Evolutionary conservation across 768 basidiomycete species (phyloP).

Genomic region (Chlorophyllum brunneum): DNA sequence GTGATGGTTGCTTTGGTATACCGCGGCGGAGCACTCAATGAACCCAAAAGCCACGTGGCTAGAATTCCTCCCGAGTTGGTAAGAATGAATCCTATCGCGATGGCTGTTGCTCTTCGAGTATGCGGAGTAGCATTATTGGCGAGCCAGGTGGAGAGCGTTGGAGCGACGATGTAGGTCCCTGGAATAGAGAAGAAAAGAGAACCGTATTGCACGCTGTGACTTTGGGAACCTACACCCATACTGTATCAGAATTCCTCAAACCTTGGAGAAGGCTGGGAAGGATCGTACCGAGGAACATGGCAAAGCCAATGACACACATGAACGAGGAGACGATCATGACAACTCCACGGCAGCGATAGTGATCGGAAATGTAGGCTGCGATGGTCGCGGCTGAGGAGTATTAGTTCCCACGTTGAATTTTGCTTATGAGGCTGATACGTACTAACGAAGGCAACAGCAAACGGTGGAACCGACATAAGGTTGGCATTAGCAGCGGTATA

Average conservation of each 20-base stretch:
- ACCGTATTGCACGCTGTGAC: constrained; percentile 42
- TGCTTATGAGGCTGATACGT: constrained; percentile 17
- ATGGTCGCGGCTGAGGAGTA: constrained; percentile 26
- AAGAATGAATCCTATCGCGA: constrained; percentile 55
- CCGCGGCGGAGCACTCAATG: constrained; percentile 43
- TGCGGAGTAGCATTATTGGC: constrained; percentile 61
- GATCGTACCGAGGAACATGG: constrained; percentile 49
- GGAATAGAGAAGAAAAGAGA: constrained; percentile 53
- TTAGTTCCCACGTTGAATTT: too few species aligned
- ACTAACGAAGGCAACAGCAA: constrained; percentile 47
- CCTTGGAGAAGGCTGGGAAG: not conserved
- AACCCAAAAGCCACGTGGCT: constrained; percentile 55
- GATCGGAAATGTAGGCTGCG: constrained; percentile 47
- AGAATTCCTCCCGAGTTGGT: constrained; percentile 60
- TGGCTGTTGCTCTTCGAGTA: constrained; percentile 51
- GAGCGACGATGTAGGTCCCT: constrained; percentile 50
- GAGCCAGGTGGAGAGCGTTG: constrained; percentile 53
- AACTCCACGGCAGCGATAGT: constrained; percentile 46
- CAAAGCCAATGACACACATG: constrained; percentile 45
- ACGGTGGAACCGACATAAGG: constrained; percentile 61
- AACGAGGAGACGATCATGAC: constrained; percentile 40
- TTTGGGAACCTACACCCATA: constrained; percentile 28
- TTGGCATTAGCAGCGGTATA: constrained; percentile 52
- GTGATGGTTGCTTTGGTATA: constrained; percentile 47
- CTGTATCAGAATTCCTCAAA: not conserved